These are phyloP conservation scores for Moniliophthora roreri DNA, from an alignment of 1,284 basidiomycete species.

Conservation along the genomic window DNA sequence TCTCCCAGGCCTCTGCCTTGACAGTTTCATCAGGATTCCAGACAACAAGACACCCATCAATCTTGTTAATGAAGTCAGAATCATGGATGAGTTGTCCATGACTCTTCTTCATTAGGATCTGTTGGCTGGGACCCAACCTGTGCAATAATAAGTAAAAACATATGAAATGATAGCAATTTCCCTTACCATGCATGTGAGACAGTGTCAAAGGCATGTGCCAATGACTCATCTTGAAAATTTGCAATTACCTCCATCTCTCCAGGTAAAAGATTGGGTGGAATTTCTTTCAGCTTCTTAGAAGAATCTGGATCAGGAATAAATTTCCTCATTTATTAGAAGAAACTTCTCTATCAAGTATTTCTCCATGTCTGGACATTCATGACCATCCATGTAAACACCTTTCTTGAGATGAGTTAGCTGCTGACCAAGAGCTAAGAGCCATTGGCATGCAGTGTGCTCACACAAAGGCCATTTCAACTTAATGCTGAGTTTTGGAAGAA, in stretches of 20 bases:
- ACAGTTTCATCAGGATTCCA: too few species aligned
- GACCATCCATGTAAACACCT: constrained; percentile 40
- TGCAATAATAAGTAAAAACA: constrained; percentile 23
- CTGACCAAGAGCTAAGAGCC: too few species aligned
- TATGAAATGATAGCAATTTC: constrained; percentile 29
- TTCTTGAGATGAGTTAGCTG: too few species aligned
- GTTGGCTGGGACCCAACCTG: constrained; percentile 2
- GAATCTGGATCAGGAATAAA: constrained; percentile 27
- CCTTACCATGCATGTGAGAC: constrained; percentile 35
- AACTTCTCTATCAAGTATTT: constrained; percentile 28
- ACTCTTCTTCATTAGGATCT: constrained; percentile 23
- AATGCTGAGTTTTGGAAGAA: constrained; percentile 29
- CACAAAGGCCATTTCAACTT: constrained; percentile 18
- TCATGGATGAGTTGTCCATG: constrained; percentile 20
- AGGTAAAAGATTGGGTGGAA: too few species aligned
- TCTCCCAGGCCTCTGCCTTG: constrained; percentile 17
- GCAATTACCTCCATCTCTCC: too few species aligned
- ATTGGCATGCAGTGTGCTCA: too few species aligned
- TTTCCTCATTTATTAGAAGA: constrained; percentile 27
- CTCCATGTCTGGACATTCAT: constrained; percentile 35
- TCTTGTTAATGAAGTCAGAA: constrained; percentile 20
- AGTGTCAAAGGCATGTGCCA: too few species aligned
- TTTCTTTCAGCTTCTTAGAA: constrained; percentile 24
- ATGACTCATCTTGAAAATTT: too few species aligned
- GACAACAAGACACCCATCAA: constrained; percentile 20